These are phyloP conservation scores for Heritiera littoralis DNA, from an alignment of 345 rosid genomes.

Conservation along the genomic window DNA sequence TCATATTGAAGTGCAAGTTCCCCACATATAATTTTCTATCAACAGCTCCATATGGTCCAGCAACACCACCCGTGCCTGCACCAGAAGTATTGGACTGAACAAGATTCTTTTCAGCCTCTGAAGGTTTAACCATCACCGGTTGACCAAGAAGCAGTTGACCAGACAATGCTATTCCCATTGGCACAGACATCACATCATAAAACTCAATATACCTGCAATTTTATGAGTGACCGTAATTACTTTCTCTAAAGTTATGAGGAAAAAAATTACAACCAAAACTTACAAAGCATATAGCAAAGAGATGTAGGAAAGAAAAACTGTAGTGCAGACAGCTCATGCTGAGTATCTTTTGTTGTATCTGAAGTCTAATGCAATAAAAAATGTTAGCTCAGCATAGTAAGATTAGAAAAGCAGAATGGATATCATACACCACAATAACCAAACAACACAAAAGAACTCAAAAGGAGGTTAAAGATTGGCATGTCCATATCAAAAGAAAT, in stretches of 20 bases:
- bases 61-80: constrained; percentile 47
- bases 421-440: constrained; percentile 10
- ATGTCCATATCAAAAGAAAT: not conserved
- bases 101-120: constrained; percentile 98
- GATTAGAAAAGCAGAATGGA: constrained; percentile 25
- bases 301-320: constrained; percentile 67
- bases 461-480: not conserved
- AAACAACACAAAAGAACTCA: constrained; percentile 15
- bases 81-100: constrained; percentile 68
- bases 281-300: constrained; percentile 61
- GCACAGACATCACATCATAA: constrained; percentile 91
- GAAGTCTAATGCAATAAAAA: constrained; percentile 55
- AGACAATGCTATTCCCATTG: constrained; percentile 93
- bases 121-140: constrained; percentile 98
- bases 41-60: constrained; percentile 73
- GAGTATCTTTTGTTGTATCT: constrained; percentile 71
- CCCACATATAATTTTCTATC: constrained; percentile 96
- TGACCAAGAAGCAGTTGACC: constrained; percentile 89
- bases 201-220: constrained; percentile 91
- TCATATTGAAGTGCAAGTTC: constrained; percentile 89
- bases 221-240: constrained; percentile 33
- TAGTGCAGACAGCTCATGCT: constrained; percentile 67
- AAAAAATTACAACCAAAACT: constrained; percentile 34
- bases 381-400: constrained; percentile 47
- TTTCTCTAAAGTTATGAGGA: constrained; percentile 33